Evolutionary conservation across 2,329 filamentous ascomycete species (phyloP), one percentile per base, ranked within the genome.

Genomic region (Diplodia seriata): DNA sequence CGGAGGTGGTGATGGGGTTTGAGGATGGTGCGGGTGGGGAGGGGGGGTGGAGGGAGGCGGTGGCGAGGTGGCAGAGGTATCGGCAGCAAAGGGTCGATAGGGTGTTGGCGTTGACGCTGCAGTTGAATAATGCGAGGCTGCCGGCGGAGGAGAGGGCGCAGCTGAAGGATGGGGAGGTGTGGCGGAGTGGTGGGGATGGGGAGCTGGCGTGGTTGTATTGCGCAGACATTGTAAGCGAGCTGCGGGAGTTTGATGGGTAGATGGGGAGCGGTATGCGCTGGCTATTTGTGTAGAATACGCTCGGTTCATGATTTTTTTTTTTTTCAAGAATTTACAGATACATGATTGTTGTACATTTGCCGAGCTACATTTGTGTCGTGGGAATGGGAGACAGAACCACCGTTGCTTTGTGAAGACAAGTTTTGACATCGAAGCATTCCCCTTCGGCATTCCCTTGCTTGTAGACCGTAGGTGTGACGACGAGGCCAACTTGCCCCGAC

Each of bases 61-160:
- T 61, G 57, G 40, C 15, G 15, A 20, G 26, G 26, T 88, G 85
- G 86, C 81, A 86, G 70, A 68, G 72, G 0, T 81, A 81, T 14
- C 76, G 85, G 9, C 82, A 86, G 72, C 78, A 76, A 11, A 78
- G 85, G 2, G 74, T 87, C 1, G 81, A 83, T 33, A 80, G 75
- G 62, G 76, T 87, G 1, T 73, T 86, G 31, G 79, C 79, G 33
- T 73, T 88, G 36, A 87, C 83, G 11, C 72, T 75, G 31, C 79
- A 82, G 73, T 81, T 86, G 62, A 83, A 85, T 55, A 75, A 80
- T 53, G 79, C 81, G 68, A 75, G 84, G 11, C 70, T 86, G 76
- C 83, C 85, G 0, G 72, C 72, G 29, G 73, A 72, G 4, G 74
- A 72, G 15, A 68, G 71, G 4, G 70, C 72, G 38, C 72, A 72